phyloP scores from a whole-genome alignment of 169 alveolate species.

The Blepharisma undulans region DNA sequence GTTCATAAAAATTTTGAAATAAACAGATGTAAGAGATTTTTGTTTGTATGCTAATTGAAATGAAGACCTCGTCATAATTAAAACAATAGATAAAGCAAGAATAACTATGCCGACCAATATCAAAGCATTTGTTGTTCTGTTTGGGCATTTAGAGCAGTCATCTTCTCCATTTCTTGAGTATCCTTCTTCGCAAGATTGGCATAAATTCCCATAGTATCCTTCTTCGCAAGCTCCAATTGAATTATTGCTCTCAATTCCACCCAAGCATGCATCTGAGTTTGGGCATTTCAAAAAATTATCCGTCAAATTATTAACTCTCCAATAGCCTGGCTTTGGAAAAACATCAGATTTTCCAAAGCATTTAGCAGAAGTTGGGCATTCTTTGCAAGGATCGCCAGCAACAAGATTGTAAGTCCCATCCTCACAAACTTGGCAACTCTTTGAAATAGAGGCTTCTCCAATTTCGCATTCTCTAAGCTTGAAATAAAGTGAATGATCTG shows the following conservation, averaged over 20 bases:
- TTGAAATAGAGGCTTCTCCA: neutral
- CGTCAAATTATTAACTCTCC: conserved; percentile 48
- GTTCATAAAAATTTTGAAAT: conserved; percentile 46
- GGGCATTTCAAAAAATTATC: conserved; percentile 48
- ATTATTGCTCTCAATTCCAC: conserved; percentile 40
- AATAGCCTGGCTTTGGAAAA: conserved; percentile 57
- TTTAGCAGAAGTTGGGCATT: conserved; percentile 34
- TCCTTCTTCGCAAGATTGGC: conserved; percentile 29
- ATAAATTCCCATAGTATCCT: conserved; percentile 35
- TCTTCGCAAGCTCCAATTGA: conserved; percentile 44
- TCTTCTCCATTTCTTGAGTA: neutral
- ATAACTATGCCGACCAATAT: conserved; percentile 33
- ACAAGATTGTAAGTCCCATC: neutral
- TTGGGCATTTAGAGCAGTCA: conserved; percentile 44
- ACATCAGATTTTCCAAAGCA: conserved; percentile 58
- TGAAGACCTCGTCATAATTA: conserved; percentile 20
- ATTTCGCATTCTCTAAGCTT: neutral
- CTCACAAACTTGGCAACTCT: neutral
- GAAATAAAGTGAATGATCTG: neutral
- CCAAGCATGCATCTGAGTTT: conserved; percentile 49
- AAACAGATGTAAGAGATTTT: conserved; percentile 38
- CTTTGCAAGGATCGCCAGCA: neutral
- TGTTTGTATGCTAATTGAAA: conserved; percentile 16
- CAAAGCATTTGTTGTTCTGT: neutral
- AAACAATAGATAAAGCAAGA: neutral